Percentiles rank a stretch among this genome's conserved stretches.
phyloP scores from a whole-genome alignment of 1,284 basidiomycete species.

The Ganoderma lingzhi region DNA sequence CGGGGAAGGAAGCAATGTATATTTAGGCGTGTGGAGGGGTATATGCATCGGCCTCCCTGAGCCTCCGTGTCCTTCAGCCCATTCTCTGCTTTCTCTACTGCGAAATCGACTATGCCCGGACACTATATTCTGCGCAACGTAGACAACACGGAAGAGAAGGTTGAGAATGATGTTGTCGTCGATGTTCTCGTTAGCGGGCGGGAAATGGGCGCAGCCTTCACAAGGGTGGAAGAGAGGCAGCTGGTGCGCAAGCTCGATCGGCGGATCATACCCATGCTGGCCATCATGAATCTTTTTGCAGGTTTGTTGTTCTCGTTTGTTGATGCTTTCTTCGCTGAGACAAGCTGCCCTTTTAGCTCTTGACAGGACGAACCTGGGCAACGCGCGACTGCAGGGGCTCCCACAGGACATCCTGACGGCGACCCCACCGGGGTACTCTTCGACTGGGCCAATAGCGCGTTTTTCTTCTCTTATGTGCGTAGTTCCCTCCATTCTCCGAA shows the following conservation, averaged over 20 bases:
- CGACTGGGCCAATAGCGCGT: slow-evolving; percentile 78
- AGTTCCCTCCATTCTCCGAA: neutral
- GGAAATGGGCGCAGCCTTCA: too few species aligned
- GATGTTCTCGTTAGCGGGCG: neutral
- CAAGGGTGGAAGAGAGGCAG: slow-evolving; percentile 51
- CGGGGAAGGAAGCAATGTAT: too few species aligned
- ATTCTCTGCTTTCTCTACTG: too few species aligned
- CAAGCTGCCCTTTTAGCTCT: slow-evolving; percentile 53
- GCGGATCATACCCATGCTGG: slow-evolving; percentile 72
- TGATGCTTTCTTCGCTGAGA: too few species aligned
- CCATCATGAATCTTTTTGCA: slow-evolving; percentile 72
- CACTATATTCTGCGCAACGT: too few species aligned
- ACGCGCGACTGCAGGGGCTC: slow-evolving; percentile 77
- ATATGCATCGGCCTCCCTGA: too few species aligned
- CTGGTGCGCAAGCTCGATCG: slow-evolving; percentile 68
- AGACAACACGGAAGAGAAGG: neutral
- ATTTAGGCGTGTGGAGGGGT: too few species aligned
- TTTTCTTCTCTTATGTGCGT: slow-evolving; percentile 79
- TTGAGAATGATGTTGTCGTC: neutral
- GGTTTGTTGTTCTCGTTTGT: slow-evolving; percentile 50
- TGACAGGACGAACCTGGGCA: slow-evolving; percentile 79
- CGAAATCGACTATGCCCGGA: too few species aligned
- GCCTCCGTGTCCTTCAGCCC: too few species aligned
- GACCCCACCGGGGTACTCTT: slow-evolving; percentile 72
- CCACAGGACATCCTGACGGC: slow-evolving; percentile 68